Evolutionary conservation across 2,329 filamentous ascomycete species (phyloP).

Genomic region (Xylaria sp.): DNA sequence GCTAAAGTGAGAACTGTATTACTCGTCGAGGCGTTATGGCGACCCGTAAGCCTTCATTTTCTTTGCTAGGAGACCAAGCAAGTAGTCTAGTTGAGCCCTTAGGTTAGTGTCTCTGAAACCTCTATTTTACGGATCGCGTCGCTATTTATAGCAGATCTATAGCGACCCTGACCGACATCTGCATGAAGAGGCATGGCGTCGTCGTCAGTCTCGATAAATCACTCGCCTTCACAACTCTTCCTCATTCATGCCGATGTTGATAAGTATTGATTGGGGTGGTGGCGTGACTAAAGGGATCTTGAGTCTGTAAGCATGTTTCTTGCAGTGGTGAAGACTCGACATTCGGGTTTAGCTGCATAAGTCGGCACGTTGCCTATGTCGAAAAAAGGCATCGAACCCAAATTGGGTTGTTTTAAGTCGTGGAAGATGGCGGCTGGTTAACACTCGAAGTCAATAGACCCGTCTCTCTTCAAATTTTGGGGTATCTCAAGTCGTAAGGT

Average conservation of each 20-base stretch:
- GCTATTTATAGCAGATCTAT: not conserved
- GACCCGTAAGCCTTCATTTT: no score
- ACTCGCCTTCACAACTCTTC: no score
- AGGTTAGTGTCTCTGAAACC: not conserved
- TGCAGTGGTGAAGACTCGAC: not conserved
- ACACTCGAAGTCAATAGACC: not conserved
- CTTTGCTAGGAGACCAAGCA: no score
- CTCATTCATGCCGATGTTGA: not conserved
- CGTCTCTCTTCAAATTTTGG: not conserved
- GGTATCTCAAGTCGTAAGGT: constrained; percentile 23
- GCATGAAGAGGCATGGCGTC: not conserved
- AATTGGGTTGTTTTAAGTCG: not conserved
- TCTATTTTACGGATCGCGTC: not conserved
- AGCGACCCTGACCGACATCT: not conserved
- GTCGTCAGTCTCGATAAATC: not conserved
- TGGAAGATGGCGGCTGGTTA: not conserved
- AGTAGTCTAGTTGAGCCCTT: not conserved
- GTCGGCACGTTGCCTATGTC: not conserved
- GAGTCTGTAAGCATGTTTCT: not conserved
- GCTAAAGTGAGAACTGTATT: no score
- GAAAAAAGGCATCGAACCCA: not conserved
- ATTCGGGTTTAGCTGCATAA: not conserved
- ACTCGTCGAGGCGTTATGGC: no score
- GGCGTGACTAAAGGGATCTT: no score
- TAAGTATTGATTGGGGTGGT: no score